These are phyloP conservation scores for Lentinula sp. DNA, from an alignment of 768 basidiomycete genomes.

Conservation along the genomic window DNA sequence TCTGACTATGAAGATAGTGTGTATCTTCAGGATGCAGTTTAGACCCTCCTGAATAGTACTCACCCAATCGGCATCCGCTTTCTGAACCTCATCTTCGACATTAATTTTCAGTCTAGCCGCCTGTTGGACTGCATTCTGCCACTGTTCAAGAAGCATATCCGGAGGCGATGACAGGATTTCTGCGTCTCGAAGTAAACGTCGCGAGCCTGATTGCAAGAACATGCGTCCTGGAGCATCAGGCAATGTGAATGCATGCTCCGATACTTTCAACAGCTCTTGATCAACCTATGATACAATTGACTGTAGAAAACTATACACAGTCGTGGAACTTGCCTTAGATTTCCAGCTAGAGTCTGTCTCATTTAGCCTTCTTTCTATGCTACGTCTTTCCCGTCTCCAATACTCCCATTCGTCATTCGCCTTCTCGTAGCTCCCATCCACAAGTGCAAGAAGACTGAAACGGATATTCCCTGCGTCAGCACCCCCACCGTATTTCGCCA, in stretches of 20 bases:
- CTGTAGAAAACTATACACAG: not conserved
- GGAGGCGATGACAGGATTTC: conserved; percentile 38
- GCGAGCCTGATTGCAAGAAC: conserved; percentile 40
- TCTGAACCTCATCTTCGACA: conserved; percentile 45
- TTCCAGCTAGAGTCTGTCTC: conserved; percentile 25
- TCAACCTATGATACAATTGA: conserved; percentile 30
- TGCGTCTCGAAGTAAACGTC: conserved; percentile 35
- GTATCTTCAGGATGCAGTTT: not conserved
- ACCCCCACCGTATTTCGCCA: conserved; percentile 49
- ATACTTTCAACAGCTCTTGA: conserved; percentile 21
- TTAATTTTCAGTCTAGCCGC: conserved; percentile 32
- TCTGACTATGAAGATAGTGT: conserved; percentile 35
- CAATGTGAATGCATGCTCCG: conserved; percentile 24
- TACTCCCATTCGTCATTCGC: conserved; percentile 50
- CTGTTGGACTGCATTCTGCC: conserved; percentile 40
- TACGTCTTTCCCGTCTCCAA: conserved; percentile 38
- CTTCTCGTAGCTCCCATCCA: conserved; percentile 41
- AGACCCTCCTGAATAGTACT: conserved; percentile 13
- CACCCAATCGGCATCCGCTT: conserved; percentile 38
- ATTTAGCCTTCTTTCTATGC: conserved; percentile 39
- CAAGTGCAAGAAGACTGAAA: conserved; percentile 58
- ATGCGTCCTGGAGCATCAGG: conserved; percentile 20
- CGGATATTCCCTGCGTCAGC: conserved; percentile 39
- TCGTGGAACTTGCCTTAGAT: conserved; percentile 22
- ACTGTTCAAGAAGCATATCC: conserved; percentile 29